These are phyloP conservation scores for Debaryomyces sp. DNA, from an alignment of 1,139 yeast genomes.

Conservation along the genomic window DNA sequence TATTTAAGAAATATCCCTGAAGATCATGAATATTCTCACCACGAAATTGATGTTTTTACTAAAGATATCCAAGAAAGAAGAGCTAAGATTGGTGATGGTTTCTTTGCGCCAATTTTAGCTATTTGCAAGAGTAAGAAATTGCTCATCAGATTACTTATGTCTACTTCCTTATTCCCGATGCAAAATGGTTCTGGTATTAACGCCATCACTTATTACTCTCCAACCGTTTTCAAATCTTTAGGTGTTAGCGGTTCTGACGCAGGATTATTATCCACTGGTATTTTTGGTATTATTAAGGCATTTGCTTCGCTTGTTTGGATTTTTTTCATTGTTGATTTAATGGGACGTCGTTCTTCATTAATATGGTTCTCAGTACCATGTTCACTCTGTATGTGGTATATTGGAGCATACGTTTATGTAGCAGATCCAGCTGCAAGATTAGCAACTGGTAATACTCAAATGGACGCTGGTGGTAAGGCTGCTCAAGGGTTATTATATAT, in stretches of 20 bases:
- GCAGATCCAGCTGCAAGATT: constrained; percentile 36
- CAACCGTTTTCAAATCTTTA: constrained; percentile 33
- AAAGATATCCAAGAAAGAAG: constrained; percentile 25
- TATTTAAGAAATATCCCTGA: constrained; percentile 29
- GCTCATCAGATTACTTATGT: constrained; percentile 28
- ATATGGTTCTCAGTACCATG: constrained; percentile 46
- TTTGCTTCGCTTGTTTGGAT: constrained; percentile 47
- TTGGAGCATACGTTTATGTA: constrained; percentile 51
- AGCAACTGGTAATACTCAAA: constrained; percentile 23
- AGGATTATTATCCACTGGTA: constrained; percentile 58
- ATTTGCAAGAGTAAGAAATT: constrained; percentile 24
- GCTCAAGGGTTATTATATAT: constrained; percentile 52
- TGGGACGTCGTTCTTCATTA: constrained; percentile 52
- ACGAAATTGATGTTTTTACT: constrained; percentile 27
- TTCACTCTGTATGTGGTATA: constrained; percentile 50
- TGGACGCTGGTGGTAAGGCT: constrained; percentile 45
- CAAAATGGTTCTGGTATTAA: constrained; percentile 39
- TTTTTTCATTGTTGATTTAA: constrained; percentile 45
- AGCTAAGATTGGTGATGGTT: constrained; percentile 23
- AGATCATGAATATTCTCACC: constrained; percentile 28
- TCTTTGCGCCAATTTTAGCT: constrained; percentile 29
- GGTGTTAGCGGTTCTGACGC: constrained; percentile 38
- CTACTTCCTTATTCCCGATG: constrained; percentile 33
- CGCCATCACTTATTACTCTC: constrained; percentile 38
- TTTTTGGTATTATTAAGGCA: constrained; percentile 56